Conservation (phyloP, 176 grass and related monocot genomes). For the Bonia amplexicaulis region DNA sequence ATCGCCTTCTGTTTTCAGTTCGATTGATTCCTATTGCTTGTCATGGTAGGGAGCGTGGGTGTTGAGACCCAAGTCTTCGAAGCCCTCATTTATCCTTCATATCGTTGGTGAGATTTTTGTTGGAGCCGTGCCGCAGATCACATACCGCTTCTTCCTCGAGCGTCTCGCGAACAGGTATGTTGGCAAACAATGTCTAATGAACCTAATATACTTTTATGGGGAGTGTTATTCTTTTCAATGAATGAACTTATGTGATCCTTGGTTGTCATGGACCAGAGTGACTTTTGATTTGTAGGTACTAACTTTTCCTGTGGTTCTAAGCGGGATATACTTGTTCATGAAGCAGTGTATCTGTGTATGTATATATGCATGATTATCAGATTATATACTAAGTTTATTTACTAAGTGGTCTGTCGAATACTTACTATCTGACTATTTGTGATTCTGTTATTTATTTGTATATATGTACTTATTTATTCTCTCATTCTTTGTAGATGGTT, state of each 20-base stretch:
- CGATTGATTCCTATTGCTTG: constrained; percentile 2
- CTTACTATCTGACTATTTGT: no score
- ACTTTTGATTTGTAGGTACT: not conserved
- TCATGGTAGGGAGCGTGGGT: constrained; percentile 79
- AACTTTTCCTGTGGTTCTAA: not conserved
- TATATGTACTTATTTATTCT: no score
- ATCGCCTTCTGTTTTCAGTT: not conserved
- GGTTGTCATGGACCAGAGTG: not conserved
- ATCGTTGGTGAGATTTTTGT: constrained; percentile 95
- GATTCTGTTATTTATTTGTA: no score
- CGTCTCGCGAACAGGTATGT: constrained; percentile 66
- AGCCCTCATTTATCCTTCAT: constrained; percentile 64
- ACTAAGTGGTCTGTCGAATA: no score
- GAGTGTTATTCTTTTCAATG: not conserved
- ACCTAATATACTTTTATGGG: not conserved
- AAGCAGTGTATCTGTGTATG: no score
- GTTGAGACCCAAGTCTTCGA: constrained; percentile 51
- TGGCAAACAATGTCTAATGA: not conserved
- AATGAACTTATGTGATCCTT: not conserved
- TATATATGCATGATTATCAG: no score
- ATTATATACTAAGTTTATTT: no score
- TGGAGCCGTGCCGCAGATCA: constrained; percentile 88
- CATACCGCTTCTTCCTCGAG: constrained; percentile 90
- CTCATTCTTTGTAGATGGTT: no score
- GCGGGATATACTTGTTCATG: not conserved